Base-by-base conservation (phyloP, 139 green algal genomes). In the Bryopsis sp. region DNA sequence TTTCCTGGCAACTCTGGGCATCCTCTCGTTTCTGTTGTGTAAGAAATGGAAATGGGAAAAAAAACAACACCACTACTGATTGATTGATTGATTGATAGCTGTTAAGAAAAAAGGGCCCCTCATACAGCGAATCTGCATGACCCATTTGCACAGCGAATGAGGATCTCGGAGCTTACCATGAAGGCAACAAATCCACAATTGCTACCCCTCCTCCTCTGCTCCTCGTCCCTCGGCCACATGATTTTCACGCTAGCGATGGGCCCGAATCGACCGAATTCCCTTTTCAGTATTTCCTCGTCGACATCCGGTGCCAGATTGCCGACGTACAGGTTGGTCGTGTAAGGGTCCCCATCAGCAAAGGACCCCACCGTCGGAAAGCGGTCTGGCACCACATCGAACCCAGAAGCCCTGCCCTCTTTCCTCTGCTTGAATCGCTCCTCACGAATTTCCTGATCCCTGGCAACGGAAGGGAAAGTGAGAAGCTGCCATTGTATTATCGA, bases 151-250 rank as follows among this genome's bases (percentile, higher is more conserved):
- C n/a, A n/a, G n/a, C n/a, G n/a, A n/a, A n/a, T n/a, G n/a, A n/a
- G n/a, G n/a, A n/a, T n/a, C n/a, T n/a, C n/a, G n/a, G n/a, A 28
- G 11, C 15, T 4, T 73, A 92, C 86, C 93, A 97, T 98, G 81
- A 97, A 98, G 2, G 90, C 89, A 26, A 98, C 90, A 74, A 97
- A 98, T 66, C 93, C 93, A 72, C 78, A 93, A 81, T 97, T 97
- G 47, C 88, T 76, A 5, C 78, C 81, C n/a, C 86, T 78, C 26
- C 80, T 74, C 26, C 83, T 81, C 81, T 97, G 87, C 72, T 97
- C 92, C 66, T 97, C 93, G 37, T 92, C 86, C 15, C 93, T 79
- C 2, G 93, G 93, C 93, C 93, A 98, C 92, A 98, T 97, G 47
- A 98, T 86, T 79, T 98, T 98, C 31, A 98, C 90, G 60, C 84